Base-by-base conservation (phyloP, 345 rosid species). In the Microcos paniculata region DNA sequence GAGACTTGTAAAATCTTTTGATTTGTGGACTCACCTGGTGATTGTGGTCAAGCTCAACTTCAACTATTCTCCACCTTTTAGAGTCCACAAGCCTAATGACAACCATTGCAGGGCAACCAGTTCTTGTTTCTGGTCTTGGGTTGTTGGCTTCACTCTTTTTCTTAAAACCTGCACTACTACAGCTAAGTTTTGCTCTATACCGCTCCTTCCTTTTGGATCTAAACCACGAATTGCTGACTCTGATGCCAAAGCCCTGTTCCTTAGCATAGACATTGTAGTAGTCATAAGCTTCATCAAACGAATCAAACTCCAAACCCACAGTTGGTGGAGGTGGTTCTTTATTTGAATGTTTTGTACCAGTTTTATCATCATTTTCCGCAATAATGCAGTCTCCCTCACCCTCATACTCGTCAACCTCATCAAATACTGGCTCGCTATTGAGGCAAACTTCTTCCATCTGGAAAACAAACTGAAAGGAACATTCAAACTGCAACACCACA, bases 361-460 rank as follows among this genome's bases (percentile, higher is more conserved):
- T 31, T 78, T 73, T 79, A 66, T 63, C 68, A n/a, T 77, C 78
- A 31, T 68, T 69, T 56, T 76, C 87, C 21, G 38, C 56, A 6
- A 38, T 43, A 23, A 75, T 45, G 66, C 65, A 71, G 71, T 76
- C 74, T 65, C 80, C 89, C 65, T 80, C 78, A 71, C 58, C 66
- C 64, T 82, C 85, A 62, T 79, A 84, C 3, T 74, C 85, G 61
- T 84, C 77, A 3, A 73, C 77, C 28, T 82, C 87, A 76, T 86
- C 85, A 57, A 83, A 83, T 35, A 82, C 78, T n/a, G 87, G 89
- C 74, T 83, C 85, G 19, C 80, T 81, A 43, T 86, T 83, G 70
- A 86, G 87, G 72, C 86, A 86, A 79, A 83, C 87, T 84, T 86
- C 89, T 76, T 86, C 89, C 89, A 83, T 86, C 87, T 82, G 80